Conservation (phyloP, 306 rosid species). For the Mimosa pudica region DNA sequence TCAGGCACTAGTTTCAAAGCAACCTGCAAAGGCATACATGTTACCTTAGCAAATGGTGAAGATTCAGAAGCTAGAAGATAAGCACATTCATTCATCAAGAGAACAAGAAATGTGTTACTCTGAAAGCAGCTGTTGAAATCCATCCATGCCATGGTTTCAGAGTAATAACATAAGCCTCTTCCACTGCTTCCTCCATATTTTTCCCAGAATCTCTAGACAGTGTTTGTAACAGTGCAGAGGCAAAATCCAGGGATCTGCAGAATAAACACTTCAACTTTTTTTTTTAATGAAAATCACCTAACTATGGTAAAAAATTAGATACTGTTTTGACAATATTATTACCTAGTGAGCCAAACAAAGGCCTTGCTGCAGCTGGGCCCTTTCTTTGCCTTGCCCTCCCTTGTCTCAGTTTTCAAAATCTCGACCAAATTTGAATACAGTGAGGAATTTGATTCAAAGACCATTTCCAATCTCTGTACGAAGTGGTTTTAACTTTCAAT, state of each 20-base stretch:
- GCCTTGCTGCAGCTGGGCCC: conserved; percentile 68
- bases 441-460: conserved; percentile 58
- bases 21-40: conserved; percentile 54
- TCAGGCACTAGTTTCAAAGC: conserved; percentile 82
- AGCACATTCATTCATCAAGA: conserved; percentile 28
- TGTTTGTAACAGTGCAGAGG: conserved; percentile 55
- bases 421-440: conserved; percentile 72
- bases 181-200: conserved; percentile 75
- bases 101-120: conserved; percentile 44
- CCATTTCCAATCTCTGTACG: conserved; percentile 72
- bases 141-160: conserved; percentile 93
- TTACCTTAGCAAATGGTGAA: conserved; percentile 24
- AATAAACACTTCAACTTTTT: background rate
- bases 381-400: conserved; percentile 57
- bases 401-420: conserved; percentile 68
- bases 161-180: conserved; percentile 69
- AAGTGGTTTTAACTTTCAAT: background rate
- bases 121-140: conserved; percentile 93
- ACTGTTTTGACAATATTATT: background rate
- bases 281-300: background rate
- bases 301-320: background rate
- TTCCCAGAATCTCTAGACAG: conserved; percentile 52
- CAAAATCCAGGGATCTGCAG: conserved; percentile 74
- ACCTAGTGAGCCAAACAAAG: conserved; percentile 90
- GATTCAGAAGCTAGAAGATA: conserved; percentile 1